A percentile compares a stretch with the other conserved stretches of the same genome.
phyloP scores from a whole-genome alignment of 352 stramenopile genomes.

The Phytophthora megakarya region DNA sequence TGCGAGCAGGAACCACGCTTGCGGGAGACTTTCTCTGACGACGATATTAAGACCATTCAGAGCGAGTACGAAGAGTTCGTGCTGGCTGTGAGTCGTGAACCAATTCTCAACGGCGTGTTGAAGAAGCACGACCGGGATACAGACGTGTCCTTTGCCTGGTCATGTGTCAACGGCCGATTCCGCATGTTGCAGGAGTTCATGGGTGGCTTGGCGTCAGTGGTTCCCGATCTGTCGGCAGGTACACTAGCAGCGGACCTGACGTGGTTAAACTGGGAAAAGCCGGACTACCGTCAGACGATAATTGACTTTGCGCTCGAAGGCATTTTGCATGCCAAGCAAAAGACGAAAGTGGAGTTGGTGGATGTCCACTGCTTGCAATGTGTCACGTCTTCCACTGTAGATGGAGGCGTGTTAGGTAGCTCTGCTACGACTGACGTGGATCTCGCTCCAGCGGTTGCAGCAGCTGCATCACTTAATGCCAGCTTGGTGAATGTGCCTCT shows the following conservation, averaged over 20 bases:
- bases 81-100: constrained; percentile 47
- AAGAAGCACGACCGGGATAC: constrained; percentile 65
- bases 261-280: constrained; percentile 68
- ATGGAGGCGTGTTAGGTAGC: constrained; percentile 7
- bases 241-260: constrained; percentile 47
- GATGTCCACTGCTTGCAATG: constrained; percentile 49
- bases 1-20: constrained; percentile 45
- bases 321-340: constrained; percentile 71
- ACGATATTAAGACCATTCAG: constrained; percentile 51
- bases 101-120: constrained; percentile 53
- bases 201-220: constrained; percentile 48
- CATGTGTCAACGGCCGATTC: constrained; percentile 56
- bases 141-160: constrained; percentile 69
- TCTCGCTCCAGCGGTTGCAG: constrained; percentile 12
- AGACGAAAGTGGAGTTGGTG: constrained; percentile 65
- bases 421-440: constrained; percentile 25
- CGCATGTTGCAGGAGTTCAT: constrained; percentile 62
- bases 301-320: constrained; percentile 69
- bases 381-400: constrained; percentile 5
- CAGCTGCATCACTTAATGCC: constrained; percentile 11
- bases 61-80: constrained; percentile 59
- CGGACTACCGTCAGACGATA: constrained; percentile 62
- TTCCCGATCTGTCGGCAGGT: constrained; percentile 41
- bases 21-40: constrained; percentile 46
- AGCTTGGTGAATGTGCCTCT: constrained; percentile 24